Base-by-base conservation (phyloP, 106 monocot genomes). In the Dioscorea zingiberensis region DNA sequence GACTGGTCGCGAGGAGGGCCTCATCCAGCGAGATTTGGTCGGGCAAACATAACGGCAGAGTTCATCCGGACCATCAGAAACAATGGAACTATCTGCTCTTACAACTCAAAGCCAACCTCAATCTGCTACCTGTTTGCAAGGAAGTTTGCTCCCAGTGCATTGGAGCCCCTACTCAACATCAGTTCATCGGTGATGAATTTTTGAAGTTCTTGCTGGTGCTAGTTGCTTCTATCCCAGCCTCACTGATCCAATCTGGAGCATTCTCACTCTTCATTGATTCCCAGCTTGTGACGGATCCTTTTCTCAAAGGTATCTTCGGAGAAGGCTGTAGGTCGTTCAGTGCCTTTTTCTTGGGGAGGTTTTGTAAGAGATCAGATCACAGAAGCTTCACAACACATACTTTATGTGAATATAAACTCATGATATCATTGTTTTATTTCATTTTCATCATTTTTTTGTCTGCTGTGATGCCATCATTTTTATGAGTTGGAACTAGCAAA, bases 1-100 rank as follows among this genome's bases (percentile, higher is more conserved):
- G 81, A 81, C 32, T 81, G 81, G 81, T 81, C 81, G 19, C 76
- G 76, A 60, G 76, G 72, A 29, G 76, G 76, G 27, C 81, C 81
- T 27, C 81, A 81, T 51, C 81, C 81, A 0, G 81, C 81, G 2
- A 76, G 48, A 47, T 81, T 75, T 22, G 81, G 81, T 21, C 55
- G 54, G 5, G 26, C 5, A 63, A 65, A 67, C 60, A 55, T 81
- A 19, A 76, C 71, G 0, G 44, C 6, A 13, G 72, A 62, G 13
- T 81, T 81, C 58, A 76, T 81, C 49, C 76, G 63, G 49, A 24
- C 59, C 1, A 81, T 81, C 4, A 68, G 81, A 59, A 81, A 71
- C 48, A 76, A 76, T 23, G 81, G 76, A 15, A 81, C 81, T 22
- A 21, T 13, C 8, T 81, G 76, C 53, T 46, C 19, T 27, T 81